phyloP scores from a whole-genome alignment of 2,329 filamentous ascomycete species.

The Parastagonospora nodorum region DNA sequence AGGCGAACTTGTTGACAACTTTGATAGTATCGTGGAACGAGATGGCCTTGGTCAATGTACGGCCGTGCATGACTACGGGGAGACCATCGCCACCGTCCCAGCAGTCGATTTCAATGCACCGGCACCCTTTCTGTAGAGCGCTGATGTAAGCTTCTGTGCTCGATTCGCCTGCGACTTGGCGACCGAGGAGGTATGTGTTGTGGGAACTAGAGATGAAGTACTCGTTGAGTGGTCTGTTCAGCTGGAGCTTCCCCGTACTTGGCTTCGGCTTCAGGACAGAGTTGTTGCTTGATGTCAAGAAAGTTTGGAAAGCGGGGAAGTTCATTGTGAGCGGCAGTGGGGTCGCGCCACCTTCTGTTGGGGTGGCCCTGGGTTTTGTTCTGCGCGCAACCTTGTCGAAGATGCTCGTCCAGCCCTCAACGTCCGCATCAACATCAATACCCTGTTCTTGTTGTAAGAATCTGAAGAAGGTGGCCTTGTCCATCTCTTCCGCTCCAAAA shows the following conservation, averaged over 20 bases:
- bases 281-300: constrained; percentile 59
- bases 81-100: constrained; percentile 92
- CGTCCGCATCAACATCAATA: constrained; percentile 73
- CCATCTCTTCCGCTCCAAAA: constrained; percentile 67
- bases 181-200: constrained; percentile 93
- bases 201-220: constrained; percentile 99
- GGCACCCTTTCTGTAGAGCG: constrained; percentile 84
- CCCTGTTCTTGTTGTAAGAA: constrained; percentile 78
- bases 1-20: constrained; percentile 93
- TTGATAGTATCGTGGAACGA: constrained; percentile 90
- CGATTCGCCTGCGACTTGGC: constrained; percentile 86
- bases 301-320: constrained; percentile 74
- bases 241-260: constrained; percentile 63
- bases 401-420: constrained; percentile 68
- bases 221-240: constrained; percentile 88
- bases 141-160: constrained; percentile 95
- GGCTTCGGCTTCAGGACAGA: constrained; percentile 67
- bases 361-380: constrained; percentile 49
- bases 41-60: constrained; percentile 85
- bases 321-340: constrained; percentile 67
- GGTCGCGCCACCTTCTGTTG: constrained; percentile 37
- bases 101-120: constrained; percentile 96
- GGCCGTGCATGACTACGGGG: constrained; percentile 88
- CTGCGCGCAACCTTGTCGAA: constrained; percentile 69
- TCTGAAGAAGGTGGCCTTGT: constrained; percentile 71